Conservation (phyloP, 2,329 filamentous ascomycete genomes). For the Arthrobotrys sphaeroides region DNA sequence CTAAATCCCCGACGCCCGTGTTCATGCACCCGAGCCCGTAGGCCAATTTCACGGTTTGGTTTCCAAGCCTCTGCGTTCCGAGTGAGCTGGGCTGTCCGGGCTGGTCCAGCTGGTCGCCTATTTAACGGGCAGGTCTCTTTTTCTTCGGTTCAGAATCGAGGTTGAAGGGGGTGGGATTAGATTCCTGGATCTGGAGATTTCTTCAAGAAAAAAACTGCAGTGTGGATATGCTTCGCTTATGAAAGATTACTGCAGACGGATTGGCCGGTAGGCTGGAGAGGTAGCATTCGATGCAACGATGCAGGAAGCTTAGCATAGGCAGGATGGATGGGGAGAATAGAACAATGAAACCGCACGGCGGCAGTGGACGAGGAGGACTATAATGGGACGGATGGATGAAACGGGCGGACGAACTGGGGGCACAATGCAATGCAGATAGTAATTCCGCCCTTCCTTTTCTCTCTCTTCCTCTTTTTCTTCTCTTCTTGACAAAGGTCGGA, state of each 20-base stretch:
- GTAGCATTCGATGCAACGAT: slow-evolving; percentile 11
- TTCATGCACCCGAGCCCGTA: slow-evolving; percentile 46
- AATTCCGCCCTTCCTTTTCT: slow-evolving; percentile 3
- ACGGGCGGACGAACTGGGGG: not conserved
- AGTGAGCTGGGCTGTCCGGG: slow-evolving; percentile 1
- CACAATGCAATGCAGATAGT: not conserved
- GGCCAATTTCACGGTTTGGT: slow-evolving; percentile 17
- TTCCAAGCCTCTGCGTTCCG: slow-evolving; percentile 12
- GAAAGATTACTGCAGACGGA: not conserved
- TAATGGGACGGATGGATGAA: slow-evolving; percentile 3
- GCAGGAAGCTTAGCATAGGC: too few relatives aligned
- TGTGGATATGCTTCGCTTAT: slow-evolving; percentile 45
- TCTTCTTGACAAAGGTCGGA: not conserved
- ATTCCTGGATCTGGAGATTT: slow-evolving; percentile 44
- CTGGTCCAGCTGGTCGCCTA: slow-evolving; percentile 31
- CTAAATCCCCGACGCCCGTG: slow-evolving; percentile 50
- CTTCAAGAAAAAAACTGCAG: slow-evolving; percentile 8
- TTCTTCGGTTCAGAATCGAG: slow-evolving; percentile 20
- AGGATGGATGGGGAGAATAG: too few relatives aligned
- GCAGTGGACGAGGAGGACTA: not conserved
- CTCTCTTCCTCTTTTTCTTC: not conserved
- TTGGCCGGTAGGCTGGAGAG: not conserved
- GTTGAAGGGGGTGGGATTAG: slow-evolving; percentile 38
- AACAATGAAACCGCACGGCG: slow-evolving; percentile 9
- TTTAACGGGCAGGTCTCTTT: slow-evolving; percentile 26